phyloP scores from a whole-genome alignment of 371 early-diverging fungal species.

The Mortierella sp. region DNA sequence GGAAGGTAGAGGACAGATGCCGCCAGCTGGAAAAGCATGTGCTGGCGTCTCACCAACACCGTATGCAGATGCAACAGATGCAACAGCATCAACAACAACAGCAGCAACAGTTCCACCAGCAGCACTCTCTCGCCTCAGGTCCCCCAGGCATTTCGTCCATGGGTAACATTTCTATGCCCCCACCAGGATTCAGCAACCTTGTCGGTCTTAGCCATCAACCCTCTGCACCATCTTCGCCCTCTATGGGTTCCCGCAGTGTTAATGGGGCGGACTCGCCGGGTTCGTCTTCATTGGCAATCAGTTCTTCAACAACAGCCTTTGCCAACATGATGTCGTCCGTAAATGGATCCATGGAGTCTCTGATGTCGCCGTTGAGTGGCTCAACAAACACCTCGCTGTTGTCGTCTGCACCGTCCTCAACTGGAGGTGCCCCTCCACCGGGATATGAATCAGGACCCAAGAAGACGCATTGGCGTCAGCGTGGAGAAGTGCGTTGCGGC shows the following conservation, averaged over 20 bases:
- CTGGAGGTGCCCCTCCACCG: slow-evolving; percentile 8
- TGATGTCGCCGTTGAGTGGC: slow-evolving; percentile 18
- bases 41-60: slow-evolving; percentile 39
- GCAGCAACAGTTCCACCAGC: slow-evolving; percentile 27
- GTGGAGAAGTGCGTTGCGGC: slow-evolving; percentile 58
- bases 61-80: slow-evolving; percentile 40
- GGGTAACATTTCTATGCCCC: slow-evolving; percentile 29
- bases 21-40: slow-evolving; percentile 50
- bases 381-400: slow-evolving; percentile 10
- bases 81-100: slow-evolving; percentile 44
- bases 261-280: slow-evolving; percentile 25
- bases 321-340: slow-evolving; percentile 8
- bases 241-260: slow-evolving; percentile 17
- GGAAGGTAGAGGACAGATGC: slow-evolving; percentile 55
- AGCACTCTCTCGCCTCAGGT: slow-evolving; percentile 26
- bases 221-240: slow-evolving; percentile 45
- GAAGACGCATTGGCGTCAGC: slow-evolving; percentile 55
- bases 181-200: slow-evolving; percentile 41
- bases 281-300: slow-evolving; percentile 11
- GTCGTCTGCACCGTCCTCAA: slow-evolving; percentile 16
- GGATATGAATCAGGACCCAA: slow-evolving; percentile 40
- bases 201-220: slow-evolving; percentile 36
- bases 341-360: slow-evolving; percentile 20
- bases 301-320: slow-evolving; percentile 19
- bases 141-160: slow-evolving; percentile 31